Evolutionary conservation across 2,329 filamentous ascomycete genomes (phyloP), one percentile per base, ranked within the genome.

Genomic region (Hirsutella rhossiliensis): DNA sequence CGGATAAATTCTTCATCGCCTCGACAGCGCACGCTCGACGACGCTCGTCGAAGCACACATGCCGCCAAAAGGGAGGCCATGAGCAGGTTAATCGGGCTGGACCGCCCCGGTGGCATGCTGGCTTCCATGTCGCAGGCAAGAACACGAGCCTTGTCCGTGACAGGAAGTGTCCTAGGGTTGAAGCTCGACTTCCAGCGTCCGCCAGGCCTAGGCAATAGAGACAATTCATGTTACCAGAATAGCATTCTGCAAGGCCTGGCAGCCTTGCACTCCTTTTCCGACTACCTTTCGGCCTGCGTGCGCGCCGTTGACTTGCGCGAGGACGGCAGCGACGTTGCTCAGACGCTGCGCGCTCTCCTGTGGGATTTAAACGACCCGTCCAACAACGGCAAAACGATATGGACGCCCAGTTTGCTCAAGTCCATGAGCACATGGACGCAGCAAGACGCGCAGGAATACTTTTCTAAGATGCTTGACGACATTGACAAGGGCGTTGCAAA

Each of bases 151-250:
- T 59, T 80, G 34, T 72, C 69, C 12, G 58, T 82, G 40, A 75
- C 74, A 1, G 68, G 63, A 36, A 64, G 56, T 43, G 58, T 65
- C 31, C 53, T 67, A 43, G 57, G 61, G 23, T 49, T 64, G 20
- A 72, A 67, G 50, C 51, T 54, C 20, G 61, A 60, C 20, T 55
- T 62, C 20, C 66, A 72, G 38, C 62, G 63, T 29, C 84, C 71
- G 41, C 73, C 69, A 2, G 92, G 92, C 0, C 67, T 97, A 43
- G 87, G 87, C 11, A 98, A 98, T 60, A 82, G 81, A 67, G 87
- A 94, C 66, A 95, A 96, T 60, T 95, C 88, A 2, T 97, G 92
- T 68, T 98, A 94, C 61, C 92, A 97, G 63, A 98, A 98, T 62
- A 96, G 89, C 58, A 82, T 96, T 18, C 78, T 98, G 11, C 88